Percentiles rank a stretch among this genome's conserved stretches.
phyloP scores from a whole-genome alignment of 1,139 yeast species.

The Debaryomycetaceae sp. region DNA sequence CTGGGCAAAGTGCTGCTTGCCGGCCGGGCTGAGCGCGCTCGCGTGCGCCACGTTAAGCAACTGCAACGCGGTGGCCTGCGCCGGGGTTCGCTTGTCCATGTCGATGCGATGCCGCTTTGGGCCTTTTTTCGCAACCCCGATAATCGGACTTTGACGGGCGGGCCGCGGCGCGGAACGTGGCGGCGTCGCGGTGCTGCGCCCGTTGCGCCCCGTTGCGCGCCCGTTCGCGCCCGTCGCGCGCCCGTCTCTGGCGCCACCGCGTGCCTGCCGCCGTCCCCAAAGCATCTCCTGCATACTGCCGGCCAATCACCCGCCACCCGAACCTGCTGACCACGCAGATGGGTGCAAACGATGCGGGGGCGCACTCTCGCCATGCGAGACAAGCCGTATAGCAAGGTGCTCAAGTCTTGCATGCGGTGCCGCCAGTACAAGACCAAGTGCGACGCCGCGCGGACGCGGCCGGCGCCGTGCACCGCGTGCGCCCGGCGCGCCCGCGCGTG shows the following conservation, averaged over 20 bases:
- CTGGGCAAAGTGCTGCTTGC: slow-evolving; percentile 21
- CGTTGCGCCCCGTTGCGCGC: background rate
- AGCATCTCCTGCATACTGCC: too few relatives aligned
- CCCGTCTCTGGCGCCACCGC: too few relatives aligned
- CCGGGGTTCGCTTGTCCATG: slow-evolving; percentile 8
- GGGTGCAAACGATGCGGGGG: too few relatives aligned
- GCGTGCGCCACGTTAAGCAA: slow-evolving; percentile 29
- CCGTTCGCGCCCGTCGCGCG: background rate
- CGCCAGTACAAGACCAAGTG: slow-evolving; percentile 64
- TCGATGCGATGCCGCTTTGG: too few relatives aligned
- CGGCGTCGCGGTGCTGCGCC: too few relatives aligned
- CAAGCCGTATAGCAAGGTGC: slow-evolving; percentile 16
- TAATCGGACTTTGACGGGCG: too few relatives aligned
- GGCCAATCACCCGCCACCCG: too few relatives aligned
- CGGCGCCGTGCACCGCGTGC: slow-evolving; percentile 58
- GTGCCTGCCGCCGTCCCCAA: too few relatives aligned
- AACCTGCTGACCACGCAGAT: too few relatives aligned
- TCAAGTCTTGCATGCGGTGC: slow-evolving; percentile 61
- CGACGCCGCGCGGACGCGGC: slow-evolving; percentile 49
- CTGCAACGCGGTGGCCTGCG: slow-evolving; percentile 19
- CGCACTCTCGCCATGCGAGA: too few relatives aligned
- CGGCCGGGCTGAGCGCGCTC: slow-evolving; percentile 22
- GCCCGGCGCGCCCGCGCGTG: slow-evolving; percentile 47
- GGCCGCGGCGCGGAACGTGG: too few relatives aligned
- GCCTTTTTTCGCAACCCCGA: too few relatives aligned